A percentile compares a stretch with the other conserved stretches of the same genome.
These are phyloP conservation scores for Moringa oleifera DNA, from an alignment of 345 rosid genomes.

Conservation along the genomic window DNA sequence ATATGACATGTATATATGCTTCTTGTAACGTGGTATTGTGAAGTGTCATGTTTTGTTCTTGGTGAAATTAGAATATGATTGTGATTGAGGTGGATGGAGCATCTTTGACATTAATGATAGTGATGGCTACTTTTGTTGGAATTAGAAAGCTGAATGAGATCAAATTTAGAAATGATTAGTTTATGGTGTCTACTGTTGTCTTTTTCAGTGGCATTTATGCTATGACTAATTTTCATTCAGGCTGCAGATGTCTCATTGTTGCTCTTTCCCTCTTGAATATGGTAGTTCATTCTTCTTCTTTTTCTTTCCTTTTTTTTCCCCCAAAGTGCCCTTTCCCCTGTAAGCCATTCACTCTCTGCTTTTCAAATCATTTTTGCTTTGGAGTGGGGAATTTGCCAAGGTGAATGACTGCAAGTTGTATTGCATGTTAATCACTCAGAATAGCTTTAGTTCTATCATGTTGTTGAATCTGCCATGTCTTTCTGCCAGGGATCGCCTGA, in stretches of 20 bases:
- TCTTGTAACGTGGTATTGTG: neutral
- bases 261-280: too few species aligned
- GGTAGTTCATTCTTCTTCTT: too few species aligned
- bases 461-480: conserved; percentile 18
- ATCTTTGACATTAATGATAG: neutral
- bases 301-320: neutral
- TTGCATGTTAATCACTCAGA: neutral
- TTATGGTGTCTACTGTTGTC: too few species aligned
- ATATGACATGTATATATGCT: conserved; percentile 1
- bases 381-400: neutral
- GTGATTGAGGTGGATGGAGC: neutral
- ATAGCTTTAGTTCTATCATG: neutral
- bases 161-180: too few species aligned
- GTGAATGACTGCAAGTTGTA: neutral
- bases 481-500: conserved; percentile 66
- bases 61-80: neutral
- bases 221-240: neutral
- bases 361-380: neutral
- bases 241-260: neutral
- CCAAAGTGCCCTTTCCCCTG: neutral
- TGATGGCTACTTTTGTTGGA: neutral
- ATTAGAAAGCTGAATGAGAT: neutral
- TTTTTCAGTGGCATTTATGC: neutral
- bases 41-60: too few species aligned
- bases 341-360: neutral